These are phyloP conservation scores for Backusella parvicylindrica DNA, from an alignment of 192 early-diverging fungal genomes.

Conservation along the genomic window DNA sequence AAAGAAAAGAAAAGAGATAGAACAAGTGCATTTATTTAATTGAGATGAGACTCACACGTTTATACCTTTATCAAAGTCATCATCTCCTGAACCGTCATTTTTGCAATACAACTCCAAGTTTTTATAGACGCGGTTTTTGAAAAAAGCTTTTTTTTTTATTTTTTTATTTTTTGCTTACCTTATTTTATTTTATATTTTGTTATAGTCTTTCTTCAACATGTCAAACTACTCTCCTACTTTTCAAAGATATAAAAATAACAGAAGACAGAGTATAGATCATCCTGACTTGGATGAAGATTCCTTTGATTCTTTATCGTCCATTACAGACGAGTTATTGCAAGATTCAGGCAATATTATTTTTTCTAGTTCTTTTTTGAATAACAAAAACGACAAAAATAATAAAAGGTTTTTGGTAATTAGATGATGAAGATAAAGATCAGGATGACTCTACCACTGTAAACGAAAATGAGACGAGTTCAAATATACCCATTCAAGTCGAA, in stretches of 20 bases:
- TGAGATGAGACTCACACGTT: not conserved
- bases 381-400: not conserved
- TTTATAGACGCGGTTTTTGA: not conserved
- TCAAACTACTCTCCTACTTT: not conserved
- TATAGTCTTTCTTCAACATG: not conserved
- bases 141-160: not conserved
- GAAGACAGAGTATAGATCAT: conserved; percentile 3
- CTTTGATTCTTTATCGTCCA: not conserved
- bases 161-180: not conserved
- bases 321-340: not conserved
- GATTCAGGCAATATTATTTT: not conserved
- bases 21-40: not conserved
- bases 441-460: not conserved
- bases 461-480: not conserved
- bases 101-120: not conserved
- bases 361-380: not conserved
- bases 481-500: not conserved
- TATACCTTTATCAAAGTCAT: not conserved
- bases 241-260: not conserved
- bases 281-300: not conserved
- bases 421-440: not conserved
- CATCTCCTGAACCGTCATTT: not conserved
- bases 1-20: not conserved
- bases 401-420: not conserved
- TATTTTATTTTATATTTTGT: not conserved